Base-by-base conservation (phyloP, 306 rosid genomes). In the Casuarina glauca region DNA sequence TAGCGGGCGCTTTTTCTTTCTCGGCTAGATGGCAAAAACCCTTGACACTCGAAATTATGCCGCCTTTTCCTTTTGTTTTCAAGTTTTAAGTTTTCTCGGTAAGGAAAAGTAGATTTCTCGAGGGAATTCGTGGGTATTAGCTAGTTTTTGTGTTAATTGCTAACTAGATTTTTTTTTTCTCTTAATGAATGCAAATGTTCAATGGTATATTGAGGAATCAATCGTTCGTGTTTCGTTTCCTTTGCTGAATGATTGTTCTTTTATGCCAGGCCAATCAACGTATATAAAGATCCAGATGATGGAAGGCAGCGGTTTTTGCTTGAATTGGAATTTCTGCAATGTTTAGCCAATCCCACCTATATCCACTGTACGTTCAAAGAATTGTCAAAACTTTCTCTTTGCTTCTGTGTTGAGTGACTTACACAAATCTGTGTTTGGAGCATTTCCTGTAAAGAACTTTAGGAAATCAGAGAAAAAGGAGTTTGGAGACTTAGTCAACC, bases 321-420 rank as follows among this genome's bases (percentile, higher is more conserved):
- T 72, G 98, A 95, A 87, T 81, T 95, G 89, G 97, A 95, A 84
- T 92, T 95, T 73, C 88, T 95, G 74, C 98, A 95, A 73, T 92
- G 97, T 77, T 92, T 95, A 70, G 92, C 98, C 10, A 95, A 95
- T 80, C 98, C 98, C 45, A 95, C 96, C 75, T 95, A 91, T 78
- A 95, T 95, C 74, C 98, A 95, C 82, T 92, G 97, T 92, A 83
- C 41, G 91, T 63, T 82, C 52, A 44, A 35, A 54, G 16, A 43
- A 53, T 43, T 16, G 46, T 50, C 36, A 9, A 19, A 60, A 62
- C 36, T 74, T 53, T 60, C 67, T 17, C 68, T 73, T 64, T 48
- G 64, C 54, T 60, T 66, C 50, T 76, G 35, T 71, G 74, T 79
- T 74, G 39, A 10, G 73, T 73, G 36, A 75, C 73, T 53, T 69